These are phyloP conservation scores for Malania oleifera DNA, from an alignment of 164 flowering plant genomes.

Conservation along the genomic window DNA sequence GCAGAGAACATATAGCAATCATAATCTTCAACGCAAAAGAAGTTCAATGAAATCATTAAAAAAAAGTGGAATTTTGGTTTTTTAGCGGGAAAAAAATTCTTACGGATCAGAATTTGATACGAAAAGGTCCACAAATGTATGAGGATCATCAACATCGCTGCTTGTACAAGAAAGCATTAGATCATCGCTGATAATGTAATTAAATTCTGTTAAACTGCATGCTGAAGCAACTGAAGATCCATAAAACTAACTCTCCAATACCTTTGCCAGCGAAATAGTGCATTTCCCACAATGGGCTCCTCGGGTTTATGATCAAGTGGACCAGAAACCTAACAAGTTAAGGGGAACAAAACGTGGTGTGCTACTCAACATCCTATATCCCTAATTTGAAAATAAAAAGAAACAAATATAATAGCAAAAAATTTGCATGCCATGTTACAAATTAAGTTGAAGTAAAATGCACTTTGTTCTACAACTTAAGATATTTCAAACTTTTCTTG, in stretches of 20 bases:
- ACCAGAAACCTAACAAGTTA: slow-evolving; percentile 63
- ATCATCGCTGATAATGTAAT: background rate
- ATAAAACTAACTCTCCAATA: slow-evolving; percentile 13
- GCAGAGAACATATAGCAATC: slow-evolving; percentile 3
- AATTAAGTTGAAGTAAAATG: no score
- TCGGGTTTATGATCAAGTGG: slow-evolving; percentile 64
- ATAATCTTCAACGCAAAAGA: background rate
- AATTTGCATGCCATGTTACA: no score
- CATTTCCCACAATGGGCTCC: slow-evolving; percentile 61
- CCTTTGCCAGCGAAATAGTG: slow-evolving; percentile 95
- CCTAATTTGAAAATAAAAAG: no score
- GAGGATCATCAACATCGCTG: slow-evolving; percentile 86
- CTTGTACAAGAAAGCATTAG: slow-evolving; percentile 11
- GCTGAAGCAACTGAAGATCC: background rate
- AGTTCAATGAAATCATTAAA: slow-evolving; percentile 1
- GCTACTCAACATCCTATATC: background rate
- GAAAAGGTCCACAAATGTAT: slow-evolving; percentile 81
- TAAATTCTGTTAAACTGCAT: background rate
- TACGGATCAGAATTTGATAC: slow-evolving; percentile 87
- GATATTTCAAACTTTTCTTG: no score
- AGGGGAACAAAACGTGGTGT: slow-evolving; percentile 18
- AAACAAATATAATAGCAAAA: no score
- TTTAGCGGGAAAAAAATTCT: slow-evolving; percentile 17
- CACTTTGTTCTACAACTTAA: no score
- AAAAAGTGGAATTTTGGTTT: background rate